A percentile compares a stretch with the other conserved stretches of the same genome.
phyloP scores from a whole-genome alignment of 345 rosid species.

The Xanthoceras sorbifolium region DNA sequence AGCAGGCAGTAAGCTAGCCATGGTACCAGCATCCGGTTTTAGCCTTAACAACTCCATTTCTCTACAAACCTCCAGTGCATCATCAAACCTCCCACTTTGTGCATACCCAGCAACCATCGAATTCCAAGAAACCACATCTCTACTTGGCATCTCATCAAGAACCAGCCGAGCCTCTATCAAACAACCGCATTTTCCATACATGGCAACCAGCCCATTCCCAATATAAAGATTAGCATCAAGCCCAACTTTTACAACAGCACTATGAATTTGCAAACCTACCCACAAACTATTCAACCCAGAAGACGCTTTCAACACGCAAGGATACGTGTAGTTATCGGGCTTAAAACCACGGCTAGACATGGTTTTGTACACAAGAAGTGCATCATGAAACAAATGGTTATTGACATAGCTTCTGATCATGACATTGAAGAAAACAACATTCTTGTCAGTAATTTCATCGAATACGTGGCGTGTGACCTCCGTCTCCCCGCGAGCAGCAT shows the following conservation, averaged over 20 bases:
- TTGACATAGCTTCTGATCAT: constrained; percentile 75
- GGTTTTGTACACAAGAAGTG: constrained; percentile 41
- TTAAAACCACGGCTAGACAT: constrained; percentile 42
- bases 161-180: constrained; percentile 55
- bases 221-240: constrained; percentile 51
- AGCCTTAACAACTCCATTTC: constrained; percentile 53
- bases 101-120: constrained; percentile 70
- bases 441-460: constrained; percentile 65
- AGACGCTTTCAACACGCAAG: constrained; percentile 74
- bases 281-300: constrained; percentile 51
- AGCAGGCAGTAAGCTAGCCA: constrained; percentile 74
- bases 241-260: constrained; percentile 52
- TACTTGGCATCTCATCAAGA: constrained; percentile 59
- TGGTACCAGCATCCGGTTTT: constrained; percentile 63
- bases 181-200: constrained; percentile 74
- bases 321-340: constrained; percentile 72
- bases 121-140: constrained; percentile 80
- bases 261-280: constrained; percentile 63
- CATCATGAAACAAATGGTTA: constrained; percentile 47
- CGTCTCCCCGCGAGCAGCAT: constrained; percentile 47
- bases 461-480: constrained; percentile 57
- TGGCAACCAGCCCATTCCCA: constrained; percentile 66
- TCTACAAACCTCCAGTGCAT: constrained; percentile 62
- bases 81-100: constrained; percentile 59
- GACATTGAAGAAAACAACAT: constrained; percentile 67